Base-by-base conservation (phyloP, 495 filamentous ascomycete genomes). In the Penicillium malachiteum region DNA sequence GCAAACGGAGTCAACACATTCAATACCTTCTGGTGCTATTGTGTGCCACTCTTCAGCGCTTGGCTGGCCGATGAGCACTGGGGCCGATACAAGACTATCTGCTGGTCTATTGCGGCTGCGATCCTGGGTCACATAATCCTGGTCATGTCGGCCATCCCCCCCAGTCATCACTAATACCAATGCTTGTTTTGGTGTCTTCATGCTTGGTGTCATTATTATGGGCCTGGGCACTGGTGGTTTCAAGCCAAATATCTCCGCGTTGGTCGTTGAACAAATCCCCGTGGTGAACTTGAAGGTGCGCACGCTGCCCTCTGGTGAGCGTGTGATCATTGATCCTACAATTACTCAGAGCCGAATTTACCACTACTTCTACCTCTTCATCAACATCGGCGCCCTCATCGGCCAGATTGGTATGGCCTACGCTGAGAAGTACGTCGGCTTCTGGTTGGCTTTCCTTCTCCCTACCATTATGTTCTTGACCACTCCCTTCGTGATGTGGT, bases 11-110 rank as follows among this genome's bases (percentile, higher is more conserved):
- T 91, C 78, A 31, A 31, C 14, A 16, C 79, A 54, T 88, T 91
- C 77, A 90, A 89, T 65, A 68, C 76, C 16, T 91, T 92, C 73
- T 91, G 87, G 88, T 79, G 81, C 18, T 92, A 93, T 60, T 57
- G 84, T 30, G 86, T 84, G 66, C 90, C 90, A 9, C 71, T 91
- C 30, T 58, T 82, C 5, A 84, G 85, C 69, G 87, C 86, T 55
- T 89, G 81, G 53, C 59, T 93, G 34, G 88, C 90, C 49, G 90
- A 94, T 71, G 69, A 75, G 33, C 73, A 71, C 58, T 57, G 72
- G 50, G 75, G 77, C 30, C 71, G 74, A 51, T 89, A 83, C 68
- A 78, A 70, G 41, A 77, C 86, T 44, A 88, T 91, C 58, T 71
- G 75, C 40, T 63, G 72, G 5, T 77, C 85, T 2, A 71, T 85